Base-by-base conservation (phyloP, 2,329 filamentous ascomycete species). In the Colletotrichum musae region DNA sequence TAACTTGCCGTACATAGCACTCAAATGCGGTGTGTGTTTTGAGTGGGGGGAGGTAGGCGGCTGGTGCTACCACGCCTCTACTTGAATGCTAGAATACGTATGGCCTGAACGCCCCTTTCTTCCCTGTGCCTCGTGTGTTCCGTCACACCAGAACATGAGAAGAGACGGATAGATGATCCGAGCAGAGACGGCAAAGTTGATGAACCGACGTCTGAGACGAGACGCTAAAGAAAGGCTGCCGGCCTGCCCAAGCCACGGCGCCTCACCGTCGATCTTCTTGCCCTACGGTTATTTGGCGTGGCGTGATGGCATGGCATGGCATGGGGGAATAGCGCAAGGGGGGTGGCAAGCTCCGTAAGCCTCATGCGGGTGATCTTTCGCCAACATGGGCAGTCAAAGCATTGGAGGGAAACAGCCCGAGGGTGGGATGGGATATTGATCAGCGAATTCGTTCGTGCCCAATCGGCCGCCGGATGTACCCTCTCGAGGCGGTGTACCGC, bases 221-320 rank as follows among this genome's bases (percentile, higher is more conserved):
- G 45, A 47, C 47, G 47, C n/a, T 21, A 41, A 21, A 52, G 45
- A 47, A 26, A 61, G 21, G 47, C 50, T 12, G 32, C 36, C 48
- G 39, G 18, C 47, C 48, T 6, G 6, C 58, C 16, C 39, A 45
- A 24, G 47, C 48, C 48, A 50, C 66, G 62, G 59, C 66, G 62
- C 66, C 66, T 69, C 62, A 52, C 62, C 45, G 56, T 59, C 66
- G 66, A 69, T 69, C 66, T 60, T 60, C 50, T 48, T 66, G 66
- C 66, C 66, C 62, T 66, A 69, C 51, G 66, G 43, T 69, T 60
- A 57, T 66, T 61, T 60, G 62, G 45, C 32, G 32, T 47, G 47
- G 32, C 66, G 50, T 56, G 48, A 24, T 60, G 62, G 45, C 32
- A 10, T 47, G 47, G 32, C 66, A 54, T 59, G 48, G 21, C 32